Percentiles rank a stretch among this genome's conserved stretches.
Conservation (phyloP, 768 basidiomycete species). For the Paxillus rubicundulus region DNA sequence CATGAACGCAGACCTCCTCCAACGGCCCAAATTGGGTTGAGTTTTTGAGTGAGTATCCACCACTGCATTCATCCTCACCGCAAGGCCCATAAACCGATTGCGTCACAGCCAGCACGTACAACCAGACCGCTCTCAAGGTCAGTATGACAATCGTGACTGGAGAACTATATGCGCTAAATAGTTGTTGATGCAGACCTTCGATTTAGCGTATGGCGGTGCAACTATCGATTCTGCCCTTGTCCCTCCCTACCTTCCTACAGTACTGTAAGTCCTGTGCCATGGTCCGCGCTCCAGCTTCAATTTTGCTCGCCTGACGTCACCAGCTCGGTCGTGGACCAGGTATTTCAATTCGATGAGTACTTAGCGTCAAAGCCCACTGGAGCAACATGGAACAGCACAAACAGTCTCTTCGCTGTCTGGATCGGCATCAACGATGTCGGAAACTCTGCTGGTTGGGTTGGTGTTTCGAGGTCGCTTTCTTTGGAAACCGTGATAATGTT, state of each 20-base stretch:
- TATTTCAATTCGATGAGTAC: conserved; percentile 52
- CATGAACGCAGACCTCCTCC: no score
- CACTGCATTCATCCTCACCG: neutral
- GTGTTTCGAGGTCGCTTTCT: neutral
- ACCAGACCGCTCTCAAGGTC: conserved; percentile 52
- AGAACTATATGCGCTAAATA: no score
- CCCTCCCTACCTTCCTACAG: conserved; percentile 47
- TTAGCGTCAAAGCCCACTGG: conserved; percentile 47
- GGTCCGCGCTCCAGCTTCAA: neutral
- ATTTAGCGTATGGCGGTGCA: no score
- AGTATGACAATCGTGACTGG: neutral
- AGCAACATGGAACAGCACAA: conserved; percentile 54
- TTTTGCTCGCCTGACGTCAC: neutral
- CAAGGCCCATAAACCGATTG: conserved; percentile 6
- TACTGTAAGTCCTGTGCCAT: conserved; percentile 42
- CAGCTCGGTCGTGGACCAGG: conserved; percentile 48
- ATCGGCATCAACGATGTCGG: conserved; percentile 70
- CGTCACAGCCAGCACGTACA: conserved; percentile 47
- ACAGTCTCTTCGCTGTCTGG: conserved; percentile 62
- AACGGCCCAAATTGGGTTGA: conserved; percentile 66
- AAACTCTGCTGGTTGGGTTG: conserved; percentile 16
- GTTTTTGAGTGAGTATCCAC: conserved; percentile 41
- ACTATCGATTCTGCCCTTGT: conserved; percentile 56
- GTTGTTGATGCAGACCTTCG: no score
- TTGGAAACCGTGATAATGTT: neutral